Evolutionary conservation across 2,329 filamentous ascomycete genomes (phyloP), one percentile per base, ranked within the genome.

Genomic region (Botrytis aclada): DNA sequence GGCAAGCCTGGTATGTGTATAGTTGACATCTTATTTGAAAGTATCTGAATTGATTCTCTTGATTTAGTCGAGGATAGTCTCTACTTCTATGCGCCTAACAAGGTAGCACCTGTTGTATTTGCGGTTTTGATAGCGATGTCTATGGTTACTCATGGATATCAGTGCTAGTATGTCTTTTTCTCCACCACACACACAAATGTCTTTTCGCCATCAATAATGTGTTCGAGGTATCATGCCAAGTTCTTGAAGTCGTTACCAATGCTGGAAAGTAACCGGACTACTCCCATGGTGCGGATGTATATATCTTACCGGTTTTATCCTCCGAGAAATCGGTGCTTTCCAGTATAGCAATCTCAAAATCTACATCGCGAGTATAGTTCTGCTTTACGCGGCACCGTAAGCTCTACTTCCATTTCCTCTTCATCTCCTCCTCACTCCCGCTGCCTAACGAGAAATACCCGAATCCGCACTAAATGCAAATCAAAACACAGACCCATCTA

Each of bases 251-350:
- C 85, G 82, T 71, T 88, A 89, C 78, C 87, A 86, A 75, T 87
- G 84, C 76, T 90, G 87, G 85, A 84, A 84, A 69, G 81, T 89
- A 22, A 88, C 86, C 0, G 80, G 85, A 0, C 80, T 90, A 6
- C 86, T 89, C 34, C 84, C 87, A 14, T 84, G 88, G 80, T 87
- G 86, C 62, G 84, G 85, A 12, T 78, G 87, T 1, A 78, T 90
- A 58, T 89, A 90, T 79, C 83, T 85, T 0, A 82, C 81, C 1
- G 89, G 89, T 34, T 90, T 90, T 78, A 82, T 85, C 9, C 77
- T 87, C 54, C 84, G 89, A 14, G 85, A 85, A 77, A 83, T 85
- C 45, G 87, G 86, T 0, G 84, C 88, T 3, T 86, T 84, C 77
- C 78, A 89, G 75, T 85, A 86, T 67, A 77, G 83, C 4, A 85